Conservation (phyloP, 1,139 yeast genomes). For the Candida buenavistaensis region DNA sequence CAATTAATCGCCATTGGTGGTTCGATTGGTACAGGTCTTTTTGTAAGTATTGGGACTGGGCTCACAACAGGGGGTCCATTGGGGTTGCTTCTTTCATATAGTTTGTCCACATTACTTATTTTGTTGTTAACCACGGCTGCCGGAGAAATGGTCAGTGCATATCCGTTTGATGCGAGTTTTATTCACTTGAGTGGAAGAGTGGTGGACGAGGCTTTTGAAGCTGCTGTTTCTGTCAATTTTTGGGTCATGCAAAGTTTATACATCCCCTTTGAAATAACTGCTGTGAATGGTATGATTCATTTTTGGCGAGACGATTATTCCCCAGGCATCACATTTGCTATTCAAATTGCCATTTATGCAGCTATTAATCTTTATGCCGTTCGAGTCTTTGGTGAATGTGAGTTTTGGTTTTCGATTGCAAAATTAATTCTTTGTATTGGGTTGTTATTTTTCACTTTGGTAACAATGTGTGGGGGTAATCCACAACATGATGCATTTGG, state of each 20-base stretch:
- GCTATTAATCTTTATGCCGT: conserved; percentile 73
- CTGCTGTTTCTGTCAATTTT: conserved; percentile 79
- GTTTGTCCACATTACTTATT: conserved; percentile 51
- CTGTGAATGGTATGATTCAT: conserved; percentile 75
- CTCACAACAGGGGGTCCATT: conserved; percentile 50
- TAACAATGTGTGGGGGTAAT: conserved; percentile 86
- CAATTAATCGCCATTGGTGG: conserved; percentile 69
- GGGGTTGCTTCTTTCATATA: conserved; percentile 42
- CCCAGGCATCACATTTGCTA: conserved; percentile 61
- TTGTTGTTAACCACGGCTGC: conserved; percentile 65
- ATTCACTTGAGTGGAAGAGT: conserved; percentile 55
- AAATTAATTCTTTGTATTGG: conserved; percentile 74
- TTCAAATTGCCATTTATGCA: conserved; percentile 64
- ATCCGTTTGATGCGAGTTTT: conserved; percentile 70
- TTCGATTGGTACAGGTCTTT: conserved; percentile 64
- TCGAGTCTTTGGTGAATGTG: conserved; percentile 71
- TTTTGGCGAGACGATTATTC: conserved; percentile 78
- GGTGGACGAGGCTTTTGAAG: conserved; percentile 69
- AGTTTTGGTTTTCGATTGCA: conserved; percentile 77
- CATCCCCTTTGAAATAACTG: conserved; percentile 80
- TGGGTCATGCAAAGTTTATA: conserved; percentile 75
- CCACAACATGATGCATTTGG: conserved; percentile 67
- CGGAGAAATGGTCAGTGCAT: conserved; percentile 81
- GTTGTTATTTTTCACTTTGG: conserved; percentile 66
- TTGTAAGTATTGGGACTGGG: conserved; percentile 49